A percentile compares a stretch with the other conserved stretches of the same genome.
Evolutionary conservation across 345 rosid genomes (phyloP).

Genomic region (Syzygium aqueum): DNA sequence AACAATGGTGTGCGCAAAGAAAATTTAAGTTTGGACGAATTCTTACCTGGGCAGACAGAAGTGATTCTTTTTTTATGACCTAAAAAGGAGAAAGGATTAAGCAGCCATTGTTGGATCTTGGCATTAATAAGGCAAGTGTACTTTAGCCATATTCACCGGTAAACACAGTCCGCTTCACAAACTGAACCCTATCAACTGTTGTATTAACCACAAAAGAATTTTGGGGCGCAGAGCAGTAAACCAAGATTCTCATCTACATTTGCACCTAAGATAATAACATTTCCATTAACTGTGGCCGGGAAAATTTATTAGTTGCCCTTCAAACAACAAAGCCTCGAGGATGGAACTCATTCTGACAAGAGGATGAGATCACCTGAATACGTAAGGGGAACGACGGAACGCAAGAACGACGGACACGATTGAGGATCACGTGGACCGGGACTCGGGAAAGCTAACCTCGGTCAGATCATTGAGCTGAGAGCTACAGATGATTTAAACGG

Average conservation of each 20-base stretch:
- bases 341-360: neutral
- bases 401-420: neutral
- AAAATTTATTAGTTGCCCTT: neutral
- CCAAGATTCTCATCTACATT: neutral
- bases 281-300: neutral
- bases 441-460: neutral
- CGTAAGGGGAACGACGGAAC: neutral
- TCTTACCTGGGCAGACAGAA: neutral
- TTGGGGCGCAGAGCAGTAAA: neutral
- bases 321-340: neutral
- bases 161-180: neutral
- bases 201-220: neutral
- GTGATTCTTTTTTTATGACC: neutral
- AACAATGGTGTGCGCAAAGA: neutral
- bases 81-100: neutral
- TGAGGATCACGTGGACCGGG: neutral
- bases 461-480: neutral
- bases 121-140: neutral
- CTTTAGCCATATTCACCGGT: neutral
- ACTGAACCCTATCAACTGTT: neutral
- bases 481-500: neutral
- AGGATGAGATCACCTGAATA: neutral
- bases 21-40: neutral
- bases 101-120: neutral
- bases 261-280: neutral